Evolutionary conservation across 768 basidiomycete genomes (phyloP).

Genomic region (Amanita pseudoporphyria): DNA sequence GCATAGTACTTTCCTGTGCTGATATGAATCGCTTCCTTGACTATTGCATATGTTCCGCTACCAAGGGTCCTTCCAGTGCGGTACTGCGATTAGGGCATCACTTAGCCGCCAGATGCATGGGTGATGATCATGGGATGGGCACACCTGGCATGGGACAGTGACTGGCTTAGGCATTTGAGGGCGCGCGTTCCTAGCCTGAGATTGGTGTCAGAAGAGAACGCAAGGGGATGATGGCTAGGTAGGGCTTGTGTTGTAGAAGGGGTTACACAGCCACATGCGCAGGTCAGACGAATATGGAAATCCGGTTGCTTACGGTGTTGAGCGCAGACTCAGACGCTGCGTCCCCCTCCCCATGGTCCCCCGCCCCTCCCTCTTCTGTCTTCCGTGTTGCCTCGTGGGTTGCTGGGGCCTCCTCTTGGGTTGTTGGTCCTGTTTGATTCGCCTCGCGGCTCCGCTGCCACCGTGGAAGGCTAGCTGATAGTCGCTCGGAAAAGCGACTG

Average conservation of each 20-base stretch:
- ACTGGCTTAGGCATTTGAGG: constrained; percentile 13
- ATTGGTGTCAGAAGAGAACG: background rate
- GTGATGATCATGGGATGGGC: constrained; percentile 9
- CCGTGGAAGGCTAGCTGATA: background rate
- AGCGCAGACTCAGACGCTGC: background rate
- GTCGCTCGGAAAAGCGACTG: background rate
- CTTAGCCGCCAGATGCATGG: constrained; percentile 2
- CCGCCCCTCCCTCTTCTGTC: background rate
- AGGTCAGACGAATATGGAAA: background rate
- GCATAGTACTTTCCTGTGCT: constrained; percentile 90
- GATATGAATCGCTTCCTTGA: constrained; percentile 92
- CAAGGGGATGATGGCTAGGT: background rate
- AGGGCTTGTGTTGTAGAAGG: background rate
- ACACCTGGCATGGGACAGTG: constrained; percentile 40
- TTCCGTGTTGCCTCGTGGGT: background rate
- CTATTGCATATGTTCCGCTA: constrained; percentile 91
- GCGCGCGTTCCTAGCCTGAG: background rate
- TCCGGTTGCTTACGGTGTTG: background rate
- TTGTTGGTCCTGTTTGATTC: background rate
- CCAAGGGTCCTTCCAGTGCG: constrained; percentile 83
- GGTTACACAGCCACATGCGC: constrained; percentile 6
- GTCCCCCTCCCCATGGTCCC: background rate
- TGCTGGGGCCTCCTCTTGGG: background rate
- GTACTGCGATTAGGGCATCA: constrained; percentile 37
- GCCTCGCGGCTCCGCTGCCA: background rate